Base-by-base conservation (phyloP, 352 stramenopile species). In the Albugo laibachii region DNA sequence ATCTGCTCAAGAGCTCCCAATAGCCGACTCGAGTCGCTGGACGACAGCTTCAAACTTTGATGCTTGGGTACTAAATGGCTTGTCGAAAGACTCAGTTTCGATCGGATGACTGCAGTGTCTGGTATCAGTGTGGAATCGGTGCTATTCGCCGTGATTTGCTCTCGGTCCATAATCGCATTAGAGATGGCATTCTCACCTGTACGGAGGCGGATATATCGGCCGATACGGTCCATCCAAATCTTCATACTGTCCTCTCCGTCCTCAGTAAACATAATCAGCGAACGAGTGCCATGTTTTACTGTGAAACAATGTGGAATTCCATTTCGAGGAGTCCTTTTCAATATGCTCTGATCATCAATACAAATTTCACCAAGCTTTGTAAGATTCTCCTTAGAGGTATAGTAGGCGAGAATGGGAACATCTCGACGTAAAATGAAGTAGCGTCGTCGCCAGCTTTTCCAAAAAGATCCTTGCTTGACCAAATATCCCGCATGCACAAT, bases 381-480 rank as follows among this genome's bases (percentile, higher is more conserved):
- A 19, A 92, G 61, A 49, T 83, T 70, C 13, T 83, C 58, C 5
- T 65, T 55, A 5, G 75, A 86, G 40, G 69, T 71, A 59, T 88
- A 92, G 59, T 92, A 92, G 52, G 67, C 69, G 2, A 92, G 51
- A 39, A 88, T 59, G 5, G 72, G 72, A 2, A 78, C 47, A 37
- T 92, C 78, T 13, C 72, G 57, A 12, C 78, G 72, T 47, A 92
- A 42, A 46, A 92, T 84, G 43, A 92, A 92, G 49, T 83, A 92
- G 15, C 78, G 63, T 1, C 69, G 67, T 39, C 69, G 61, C 78
- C 78, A 92, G 5, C 69, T 84, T 54, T 86, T 85, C 78, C 78
- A 92, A 62, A 88, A 92, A 24, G 78, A 92, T 14, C 78, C 78
- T 35, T 84, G 73, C 50, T 92, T 92, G 41, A 85, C 62, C 31